Percentiles rank a stretch among this genome's conserved stretches.
These are phyloP conservation scores for Chaetothyriales sp. DNA, from an alignment of 2,329 filamentous ascomycete species.

Conservation along the genomic window DNA sequence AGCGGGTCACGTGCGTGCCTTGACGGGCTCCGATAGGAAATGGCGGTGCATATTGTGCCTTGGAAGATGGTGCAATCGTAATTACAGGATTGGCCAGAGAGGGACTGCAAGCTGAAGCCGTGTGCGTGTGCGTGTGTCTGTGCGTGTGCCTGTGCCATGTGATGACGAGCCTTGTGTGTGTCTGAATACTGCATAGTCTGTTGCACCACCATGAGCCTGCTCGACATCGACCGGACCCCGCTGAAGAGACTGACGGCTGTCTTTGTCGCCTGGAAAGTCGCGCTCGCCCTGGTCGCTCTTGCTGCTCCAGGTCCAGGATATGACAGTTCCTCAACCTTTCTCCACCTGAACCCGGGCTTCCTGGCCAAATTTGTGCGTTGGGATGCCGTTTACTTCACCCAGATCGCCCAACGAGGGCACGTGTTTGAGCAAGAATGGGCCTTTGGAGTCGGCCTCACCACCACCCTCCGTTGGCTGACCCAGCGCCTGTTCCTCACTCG, in stretches of 20 bases:
- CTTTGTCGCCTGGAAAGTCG: constrained; percentile 41
- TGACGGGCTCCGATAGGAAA: too few relatives aligned
- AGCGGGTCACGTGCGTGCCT: background rate
- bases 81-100: too few relatives aligned
- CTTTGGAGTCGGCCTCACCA: constrained; percentile 40
- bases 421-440: constrained; percentile 53
- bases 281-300: constrained; percentile 36
- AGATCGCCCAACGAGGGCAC: constrained; percentile 39
- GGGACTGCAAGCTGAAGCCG: too few relatives aligned
- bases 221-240: background rate
- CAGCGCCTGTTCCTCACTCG: constrained; percentile 18
- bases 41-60: background rate
- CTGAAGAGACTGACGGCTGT: constrained; percentile 10
- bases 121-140: too few relatives aligned
- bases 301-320: constrained; percentile 44
- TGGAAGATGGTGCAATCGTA: background rate
- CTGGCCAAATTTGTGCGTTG: constrained; percentile 38
- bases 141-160: background rate
- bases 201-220: background rate
- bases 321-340: constrained; percentile 45
- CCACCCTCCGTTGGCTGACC: constrained; percentile 5
- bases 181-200: too few relatives aligned
- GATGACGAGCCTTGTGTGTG: background rate
- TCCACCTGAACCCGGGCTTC: constrained; percentile 20
- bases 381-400: constrained; percentile 48